Base-by-base conservation (phyloP, 805 yeast genomes). In the Metschnikowia cerradonensis region DNA sequence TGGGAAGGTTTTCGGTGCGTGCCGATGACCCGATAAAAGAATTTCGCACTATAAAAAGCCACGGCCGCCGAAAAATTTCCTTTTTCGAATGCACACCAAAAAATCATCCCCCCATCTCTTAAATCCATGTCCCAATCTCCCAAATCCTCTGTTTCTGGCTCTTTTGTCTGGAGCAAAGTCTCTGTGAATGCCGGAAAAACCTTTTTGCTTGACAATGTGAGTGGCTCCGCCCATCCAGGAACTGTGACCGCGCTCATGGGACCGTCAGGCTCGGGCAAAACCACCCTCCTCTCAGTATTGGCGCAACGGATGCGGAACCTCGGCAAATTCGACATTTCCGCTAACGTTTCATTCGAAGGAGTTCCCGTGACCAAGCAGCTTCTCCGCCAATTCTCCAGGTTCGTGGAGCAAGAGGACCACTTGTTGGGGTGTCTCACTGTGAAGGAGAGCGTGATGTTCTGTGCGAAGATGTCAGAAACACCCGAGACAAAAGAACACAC, bases 231-330 rank as follows among this genome's bases (percentile, higher is more conserved):
- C 13, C 17, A 22, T n/a, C 48, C 52, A 1, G 53, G 56, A 2
- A 47, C 53, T 14, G 49, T 90, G 30, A 75, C 88, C 64, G 95
- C 95, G 4, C 85, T 89, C 13, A 77, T 90, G 71, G 96, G 96
- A 2, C 92, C 95, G 0, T 84, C 91, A 0, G 96, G 96, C 0
- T 82, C 90, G 3, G 96, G 96, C 3, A 89, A 89, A 61, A 89
- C 96, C 0, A 87, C 96, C 0, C 63, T 89, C 45, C 70, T 89
- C 19, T 89, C 89, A 60, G 80, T 81, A 0, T 63, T 85, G 43
- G 81, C 88, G 0, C 76, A 80, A 41, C 65, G 85, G 53, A 70
- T 76, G 15, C 67, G 62, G 48, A 63, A 69, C 6, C 68, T 75
- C 14, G 65, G 72, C 32, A 73, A 72, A 10, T 64, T 81, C 52